Evolutionary conservation across 2,329 filamentous ascomycete species (phyloP).

Genomic region (Pseudogymnoascus sp.): DNA sequence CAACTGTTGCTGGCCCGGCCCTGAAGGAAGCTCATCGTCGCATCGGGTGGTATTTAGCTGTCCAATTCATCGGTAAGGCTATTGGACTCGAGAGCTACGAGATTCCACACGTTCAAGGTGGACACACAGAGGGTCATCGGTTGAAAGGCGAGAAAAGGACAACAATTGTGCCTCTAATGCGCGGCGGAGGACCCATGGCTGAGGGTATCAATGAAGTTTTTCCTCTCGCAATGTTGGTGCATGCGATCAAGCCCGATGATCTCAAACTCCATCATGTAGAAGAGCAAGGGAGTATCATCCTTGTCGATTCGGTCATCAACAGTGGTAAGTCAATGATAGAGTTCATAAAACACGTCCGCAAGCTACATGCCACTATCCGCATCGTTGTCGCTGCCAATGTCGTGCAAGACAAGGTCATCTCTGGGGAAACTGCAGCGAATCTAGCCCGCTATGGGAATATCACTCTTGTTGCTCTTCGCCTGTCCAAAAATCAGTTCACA

Average conservation of each 20-base stretch:
- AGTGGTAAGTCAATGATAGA: constrained; percentile 41
- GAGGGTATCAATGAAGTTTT: constrained; percentile 47
- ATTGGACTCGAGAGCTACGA: constrained; percentile 41
- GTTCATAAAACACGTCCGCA: constrained; percentile 41
- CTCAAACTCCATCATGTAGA: constrained; percentile 35
- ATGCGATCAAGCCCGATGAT: constrained; percentile 34
- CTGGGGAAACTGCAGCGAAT: neutral
- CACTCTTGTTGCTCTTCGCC: constrained; percentile 41
- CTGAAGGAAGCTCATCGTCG: constrained; percentile 41
- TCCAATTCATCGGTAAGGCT: constrained; percentile 35
- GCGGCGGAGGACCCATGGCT: constrained; percentile 54
- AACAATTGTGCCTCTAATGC: constrained; percentile 52
- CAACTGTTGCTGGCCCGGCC: constrained; percentile 33
- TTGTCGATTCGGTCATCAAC: constrained; percentile 56
- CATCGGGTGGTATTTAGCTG: constrained; percentile 46
- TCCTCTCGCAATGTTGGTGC: constrained; percentile 42
- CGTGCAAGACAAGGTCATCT: neutral
- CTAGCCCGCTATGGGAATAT: constrained; percentile 25
- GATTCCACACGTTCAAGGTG: constrained; percentile 45
- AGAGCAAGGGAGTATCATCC: constrained; percentile 34
- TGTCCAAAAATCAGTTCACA: constrained; percentile 48
- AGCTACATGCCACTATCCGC: constrained; percentile 30
- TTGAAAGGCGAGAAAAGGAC: constrained; percentile 41
- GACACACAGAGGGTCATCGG: constrained; percentile 35
- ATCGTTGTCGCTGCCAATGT: constrained; percentile 39